These are phyloP conservation scores for Bipolaris bicolor DNA, from an alignment of 2,329 filamentous ascomycete species.

Conservation along the genomic window DNA sequence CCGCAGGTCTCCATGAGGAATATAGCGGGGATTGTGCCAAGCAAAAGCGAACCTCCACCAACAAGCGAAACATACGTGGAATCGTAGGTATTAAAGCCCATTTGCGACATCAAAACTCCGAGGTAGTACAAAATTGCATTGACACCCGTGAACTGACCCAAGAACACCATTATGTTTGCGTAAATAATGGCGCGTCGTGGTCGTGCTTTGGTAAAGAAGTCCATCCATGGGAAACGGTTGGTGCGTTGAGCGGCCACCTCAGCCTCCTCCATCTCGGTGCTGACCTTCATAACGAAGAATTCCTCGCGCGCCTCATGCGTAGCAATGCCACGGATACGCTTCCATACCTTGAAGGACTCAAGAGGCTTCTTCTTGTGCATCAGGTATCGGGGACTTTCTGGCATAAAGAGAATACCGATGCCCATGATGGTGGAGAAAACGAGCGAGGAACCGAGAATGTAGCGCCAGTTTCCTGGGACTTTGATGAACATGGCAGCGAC, in stretches of 20 bases:
- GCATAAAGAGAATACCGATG: constrained; percentile 72
- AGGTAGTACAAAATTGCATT: constrained; percentile 65
- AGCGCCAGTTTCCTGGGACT: constrained; percentile 74
- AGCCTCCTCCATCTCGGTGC: constrained; percentile 61
- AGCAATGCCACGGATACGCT: constrained; percentile 69
- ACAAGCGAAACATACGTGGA: constrained; percentile 75
- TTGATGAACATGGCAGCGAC: constrained; percentile 74
- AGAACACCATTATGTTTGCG: constrained; percentile 76
- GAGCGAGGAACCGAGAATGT: constrained; percentile 74
- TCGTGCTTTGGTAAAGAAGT: constrained; percentile 73
- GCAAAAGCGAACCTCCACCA: constrained; percentile 69
- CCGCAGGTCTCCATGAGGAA: constrained; percentile 75
- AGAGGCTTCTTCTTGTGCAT: constrained; percentile 69
- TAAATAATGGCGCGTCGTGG: constrained; percentile 63
- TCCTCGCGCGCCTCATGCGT: constrained; percentile 67
- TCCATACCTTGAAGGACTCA: constrained; percentile 72
- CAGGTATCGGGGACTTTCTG: constrained; percentile 71
- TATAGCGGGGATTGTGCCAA: constrained; percentile 72
- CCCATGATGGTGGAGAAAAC: constrained; percentile 70
- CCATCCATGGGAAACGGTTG: constrained; percentile 70
- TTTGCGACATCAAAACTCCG: constrained; percentile 66
- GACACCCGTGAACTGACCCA: constrained; percentile 73
- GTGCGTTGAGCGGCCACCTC: constrained; percentile 59
- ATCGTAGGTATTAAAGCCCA: constrained; percentile 68
- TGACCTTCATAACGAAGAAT: constrained; percentile 74